Evolutionary conservation across 768 basidiomycete species (phyloP).

Genomic region (Exsudoporus frostii): DNA sequence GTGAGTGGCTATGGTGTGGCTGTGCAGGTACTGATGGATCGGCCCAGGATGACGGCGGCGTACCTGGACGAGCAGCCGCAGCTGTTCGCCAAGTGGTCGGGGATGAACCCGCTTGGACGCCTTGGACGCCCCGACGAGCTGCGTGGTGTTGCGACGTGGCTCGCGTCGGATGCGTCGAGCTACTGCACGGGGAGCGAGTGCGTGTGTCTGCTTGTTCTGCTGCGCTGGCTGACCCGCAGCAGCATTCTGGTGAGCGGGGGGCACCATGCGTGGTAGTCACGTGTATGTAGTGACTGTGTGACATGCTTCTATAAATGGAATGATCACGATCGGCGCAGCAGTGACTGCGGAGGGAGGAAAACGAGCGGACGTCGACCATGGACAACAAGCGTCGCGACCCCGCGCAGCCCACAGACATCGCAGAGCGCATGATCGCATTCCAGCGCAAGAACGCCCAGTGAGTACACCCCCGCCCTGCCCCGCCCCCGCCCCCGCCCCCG

Average conservation of each 20-base stretch:
- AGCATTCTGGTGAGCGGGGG: constrained; percentile 34
- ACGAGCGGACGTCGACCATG: constrained; percentile 22
- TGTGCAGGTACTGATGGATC: constrained; percentile 6
- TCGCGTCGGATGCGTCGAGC: constrained; percentile 71
- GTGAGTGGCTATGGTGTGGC: constrained; percentile 36
- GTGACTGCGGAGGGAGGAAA: constrained; percentile 28
- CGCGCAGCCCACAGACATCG: constrained; percentile 45
- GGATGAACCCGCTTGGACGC: constrained; percentile 64
- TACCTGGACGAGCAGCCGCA: constrained; percentile 65
- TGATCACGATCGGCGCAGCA: constrained; percentile 36
- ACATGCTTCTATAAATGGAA: constrained; percentile 17
- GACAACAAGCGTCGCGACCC: constrained; percentile 39
- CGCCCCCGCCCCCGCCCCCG: no score
- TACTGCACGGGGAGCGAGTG: constrained; percentile 84
- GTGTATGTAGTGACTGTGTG: constrained; percentile 11
- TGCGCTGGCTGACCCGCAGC: no score
- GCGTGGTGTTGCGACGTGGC: constrained; percentile 67
- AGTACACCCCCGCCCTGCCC: no score
- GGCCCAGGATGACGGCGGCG: constrained; percentile 66
- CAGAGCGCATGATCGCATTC: constrained; percentile 64
- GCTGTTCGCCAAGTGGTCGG: constrained; percentile 64
- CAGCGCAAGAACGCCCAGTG: constrained; percentile 67
- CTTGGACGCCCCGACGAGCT: constrained; percentile 72
- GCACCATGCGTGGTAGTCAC: constrained; percentile 31
- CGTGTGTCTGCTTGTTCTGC: no score